phyloP scores from a whole-genome alignment of 441 rosid species.

The Aquilaria agallochum region DNA sequence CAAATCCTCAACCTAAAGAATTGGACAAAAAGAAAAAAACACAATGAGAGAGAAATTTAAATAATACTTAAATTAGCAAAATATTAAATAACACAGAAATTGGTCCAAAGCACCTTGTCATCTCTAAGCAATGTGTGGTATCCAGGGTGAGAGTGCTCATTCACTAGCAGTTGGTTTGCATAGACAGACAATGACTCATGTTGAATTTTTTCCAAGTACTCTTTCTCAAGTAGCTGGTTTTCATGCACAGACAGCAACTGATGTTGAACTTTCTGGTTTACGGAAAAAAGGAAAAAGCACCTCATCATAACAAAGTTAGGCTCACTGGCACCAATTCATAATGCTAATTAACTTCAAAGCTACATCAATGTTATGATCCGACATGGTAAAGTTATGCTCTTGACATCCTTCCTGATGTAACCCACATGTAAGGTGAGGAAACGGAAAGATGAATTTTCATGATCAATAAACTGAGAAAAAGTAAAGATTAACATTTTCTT shows the following conservation, averaged over 20 bases:
- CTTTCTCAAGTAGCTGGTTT: slow-evolving; percentile 41
- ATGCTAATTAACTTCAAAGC: too few relatives aligned
- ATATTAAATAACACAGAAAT: not conserved
- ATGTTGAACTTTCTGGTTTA: slow-evolving; percentile 32
- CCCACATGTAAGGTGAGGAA: too few relatives aligned
- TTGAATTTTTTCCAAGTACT: slow-evolving; percentile 27
- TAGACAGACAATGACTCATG: slow-evolving; percentile 32
- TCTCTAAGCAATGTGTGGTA: slow-evolving; percentile 50
- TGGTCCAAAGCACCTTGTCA: slow-evolving; percentile 33
- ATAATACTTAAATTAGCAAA: slow-evolving; percentile 12
- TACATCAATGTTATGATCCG: too few relatives aligned
- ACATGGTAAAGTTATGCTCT: too few relatives aligned
- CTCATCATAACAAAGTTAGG: not conserved
- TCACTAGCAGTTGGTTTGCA: slow-evolving; percentile 41
- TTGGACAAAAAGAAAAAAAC: not conserved
- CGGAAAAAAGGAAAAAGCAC: not conserved
- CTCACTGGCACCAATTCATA: too few relatives aligned
- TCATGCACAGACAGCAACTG: slow-evolving; percentile 36
- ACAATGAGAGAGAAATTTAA: not conserved
- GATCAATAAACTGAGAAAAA: not conserved
- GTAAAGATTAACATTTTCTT: too few relatives aligned
- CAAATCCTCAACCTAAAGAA: slow-evolving; percentile 38
- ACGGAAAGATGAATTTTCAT: too few relatives aligned
- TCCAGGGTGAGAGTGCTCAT: slow-evolving; percentile 35
- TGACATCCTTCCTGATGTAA: too few relatives aligned